These are phyloP conservation scores for Bryopsis sp. DNA, from an alignment of 139 green algal genomes.

Conservation along the genomic window DNA sequence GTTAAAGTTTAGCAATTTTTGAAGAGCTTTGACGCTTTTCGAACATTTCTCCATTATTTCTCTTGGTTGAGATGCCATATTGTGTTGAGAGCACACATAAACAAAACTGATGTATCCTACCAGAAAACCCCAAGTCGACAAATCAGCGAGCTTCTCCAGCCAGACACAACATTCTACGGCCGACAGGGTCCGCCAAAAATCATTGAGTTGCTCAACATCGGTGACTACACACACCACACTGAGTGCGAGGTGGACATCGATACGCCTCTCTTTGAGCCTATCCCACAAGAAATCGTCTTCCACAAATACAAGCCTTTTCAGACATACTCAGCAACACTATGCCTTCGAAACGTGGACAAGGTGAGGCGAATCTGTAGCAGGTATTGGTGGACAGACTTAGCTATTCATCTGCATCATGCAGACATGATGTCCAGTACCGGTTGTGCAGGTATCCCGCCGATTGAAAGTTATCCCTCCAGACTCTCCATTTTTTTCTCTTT, in stretches of 20 bases:
- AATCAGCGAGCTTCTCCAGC: conserved; percentile 29
- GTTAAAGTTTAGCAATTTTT: too few relatives aligned
- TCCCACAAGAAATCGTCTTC: conserved; percentile 57
- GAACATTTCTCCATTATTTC: background rate
- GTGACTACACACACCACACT: conserved; percentile 54
- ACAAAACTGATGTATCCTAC: too few relatives aligned
- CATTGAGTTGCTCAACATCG: conserved; percentile 56
- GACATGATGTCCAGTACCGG: background rate
- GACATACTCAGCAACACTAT: conserved; percentile 45
- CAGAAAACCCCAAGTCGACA: too few relatives aligned
- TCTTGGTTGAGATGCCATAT: background rate
- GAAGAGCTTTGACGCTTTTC: background rate
- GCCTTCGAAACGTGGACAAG: conserved; percentile 70
- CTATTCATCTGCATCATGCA: too few relatives aligned
- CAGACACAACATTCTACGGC: conserved; percentile 27
- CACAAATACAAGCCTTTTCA: conserved; percentile 50
- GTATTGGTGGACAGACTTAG: background rate
- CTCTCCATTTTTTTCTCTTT: conserved; percentile 45
- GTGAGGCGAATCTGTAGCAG: too few relatives aligned
- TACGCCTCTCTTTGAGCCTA: conserved; percentile 71
- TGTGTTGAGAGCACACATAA: background rate
- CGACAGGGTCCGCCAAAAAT: conserved; percentile 54
- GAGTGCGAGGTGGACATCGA: conserved; percentile 47
- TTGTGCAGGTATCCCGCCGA: conserved; percentile 45
- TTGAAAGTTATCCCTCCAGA: conserved; percentile 46